phyloP scores from a whole-genome alignment of 495 filamentous ascomycete species.

The Collariella sp. region DNA sequence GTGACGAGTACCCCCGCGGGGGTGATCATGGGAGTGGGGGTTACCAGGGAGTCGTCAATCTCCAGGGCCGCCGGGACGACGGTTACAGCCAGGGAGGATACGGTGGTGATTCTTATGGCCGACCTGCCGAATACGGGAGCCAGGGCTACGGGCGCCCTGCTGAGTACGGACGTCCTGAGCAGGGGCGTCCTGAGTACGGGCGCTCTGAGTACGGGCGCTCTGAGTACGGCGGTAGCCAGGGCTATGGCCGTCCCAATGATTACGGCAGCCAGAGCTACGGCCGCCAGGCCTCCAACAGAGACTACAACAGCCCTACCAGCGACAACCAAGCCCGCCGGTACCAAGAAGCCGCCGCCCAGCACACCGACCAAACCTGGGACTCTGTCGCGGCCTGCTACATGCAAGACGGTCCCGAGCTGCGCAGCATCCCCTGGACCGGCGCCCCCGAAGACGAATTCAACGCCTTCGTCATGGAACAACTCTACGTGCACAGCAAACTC shows the following conservation, averaged over 20 bases:
- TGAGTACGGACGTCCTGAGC: too few species aligned
- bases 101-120: background rate
- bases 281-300: background rate
- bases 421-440: conserved; percentile 71
- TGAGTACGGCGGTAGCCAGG: conserved; percentile 9
- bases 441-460: conserved; percentile 66
- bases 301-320: conserved; percentile 25
- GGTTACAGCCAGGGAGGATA: too few species aligned
- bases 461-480: conserved; percentile 84
- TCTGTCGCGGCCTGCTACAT: conserved; percentile 77
- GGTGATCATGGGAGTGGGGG: conserved; percentile 10
- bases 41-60: conserved; percentile 4
- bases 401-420: conserved; percentile 68
- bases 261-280: background rate
- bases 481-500: conserved; percentile 91
- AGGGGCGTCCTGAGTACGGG: too few species aligned
- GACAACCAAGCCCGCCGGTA: conserved; percentile 49
- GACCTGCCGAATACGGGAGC: too few species aligned
- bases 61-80: conserved; percentile 12
- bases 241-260: conserved; percentile 2
- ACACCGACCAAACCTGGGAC: conserved; percentile 55
- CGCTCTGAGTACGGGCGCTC: too few species aligned
- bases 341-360: conserved; percentile 53
- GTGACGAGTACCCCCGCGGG: conserved; percentile 5
- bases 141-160: too few species aligned